A percentile compares a stretch with the other conserved stretches of the same genome.
Evolutionary conservation across 129 eudicot genomes (phyloP).

Genomic region (Centaurea solstitialis): DNA sequence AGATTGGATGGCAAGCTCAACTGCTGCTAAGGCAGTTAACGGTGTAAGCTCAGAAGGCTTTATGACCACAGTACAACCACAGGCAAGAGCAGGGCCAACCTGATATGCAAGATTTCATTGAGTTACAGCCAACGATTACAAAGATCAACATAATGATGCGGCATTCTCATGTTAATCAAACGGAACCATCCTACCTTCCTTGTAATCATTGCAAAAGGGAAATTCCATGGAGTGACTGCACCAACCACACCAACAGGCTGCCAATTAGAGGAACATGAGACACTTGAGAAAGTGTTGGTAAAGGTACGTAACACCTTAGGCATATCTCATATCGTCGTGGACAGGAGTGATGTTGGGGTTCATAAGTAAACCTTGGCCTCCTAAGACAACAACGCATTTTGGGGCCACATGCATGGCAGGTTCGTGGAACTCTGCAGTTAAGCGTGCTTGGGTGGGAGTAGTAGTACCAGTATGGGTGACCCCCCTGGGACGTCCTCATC

Average conservation of each 20-base stretch:
- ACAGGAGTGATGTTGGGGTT: no score
- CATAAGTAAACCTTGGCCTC: no score
- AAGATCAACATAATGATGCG: neutral
- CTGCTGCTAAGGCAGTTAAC: slow-evolving; percentile 90
- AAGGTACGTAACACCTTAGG: no score
- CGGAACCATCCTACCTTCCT: slow-evolving; percentile 60
- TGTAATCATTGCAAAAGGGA: slow-evolving; percentile 94
- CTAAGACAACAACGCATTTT: no score
- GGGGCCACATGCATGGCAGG: no score
- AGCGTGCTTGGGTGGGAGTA: no score
- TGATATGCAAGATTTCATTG: slow-evolving; percentile 29
- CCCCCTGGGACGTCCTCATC: no score
- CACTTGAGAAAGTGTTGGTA: neutral
- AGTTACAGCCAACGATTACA: neutral
- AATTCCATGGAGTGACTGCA: slow-evolving; percentile 94
- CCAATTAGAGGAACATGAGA: slow-evolving; percentile 17
- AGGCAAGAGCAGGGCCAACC: slow-evolving; percentile 98
- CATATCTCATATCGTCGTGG: no score
- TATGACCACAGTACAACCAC: slow-evolving; percentile 88
- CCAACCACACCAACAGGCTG: slow-evolving; percentile 99
- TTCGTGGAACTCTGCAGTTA: no score
- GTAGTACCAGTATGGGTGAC: no score
- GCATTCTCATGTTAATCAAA: neutral
- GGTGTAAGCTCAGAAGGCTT: slow-evolving; percentile 97
- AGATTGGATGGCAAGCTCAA: slow-evolving; percentile 87